Base-by-base conservation (phyloP, 768 basidiomycete species). In the Chlorophyllum brunneum region DNA sequence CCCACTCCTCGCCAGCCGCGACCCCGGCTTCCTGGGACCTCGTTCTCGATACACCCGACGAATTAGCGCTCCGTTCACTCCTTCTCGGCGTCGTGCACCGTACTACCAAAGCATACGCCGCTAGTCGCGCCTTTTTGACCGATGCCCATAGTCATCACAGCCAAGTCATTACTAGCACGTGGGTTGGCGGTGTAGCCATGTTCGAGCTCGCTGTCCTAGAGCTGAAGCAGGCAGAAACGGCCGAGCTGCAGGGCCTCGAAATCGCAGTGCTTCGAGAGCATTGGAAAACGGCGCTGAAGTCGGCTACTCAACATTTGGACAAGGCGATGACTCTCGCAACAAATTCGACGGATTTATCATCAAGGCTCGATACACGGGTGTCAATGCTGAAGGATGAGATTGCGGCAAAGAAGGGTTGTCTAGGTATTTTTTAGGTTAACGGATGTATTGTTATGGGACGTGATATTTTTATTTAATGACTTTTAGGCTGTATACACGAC, bases 201-300 rank as follows among this genome's bases (percentile, higher is more conserved):
- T 88, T 88, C 51, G 88, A 91, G 65, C 66, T 83, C 10, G 83
- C 86, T 0, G 85, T 88, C 30, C 60, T 85, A n/a, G 83, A 85
- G 53, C 67, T 91, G 60, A 81, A 79, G 65, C 80, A 85, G 56
- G 70, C 71, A 5, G 76, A 79, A 44, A 65, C 63, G 0, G 62
- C 50, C 36, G 67, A 64, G 33, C 11, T 31, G 15, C 29, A 27
- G 26, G 46, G 20, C 2, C 15, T 10, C 18, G 41, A 54, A 8
- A 39, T 20, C 26, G 58, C 59, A 44, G 20, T 20, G 26, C n/a
- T 23, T 44, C 23, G 74, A 36, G 72, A 57, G 40, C 15, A 59
- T 40, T 90, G 87, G 88, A 59, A 53, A 18, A 57, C 56, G 5
- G 79, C 69, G 41, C 63, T 88, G 56, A 73, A 70, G 58, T 66